phyloP scores from a whole-genome alignment of 1,139 yeast species.

The Yamadazyma mexicana region DNA sequence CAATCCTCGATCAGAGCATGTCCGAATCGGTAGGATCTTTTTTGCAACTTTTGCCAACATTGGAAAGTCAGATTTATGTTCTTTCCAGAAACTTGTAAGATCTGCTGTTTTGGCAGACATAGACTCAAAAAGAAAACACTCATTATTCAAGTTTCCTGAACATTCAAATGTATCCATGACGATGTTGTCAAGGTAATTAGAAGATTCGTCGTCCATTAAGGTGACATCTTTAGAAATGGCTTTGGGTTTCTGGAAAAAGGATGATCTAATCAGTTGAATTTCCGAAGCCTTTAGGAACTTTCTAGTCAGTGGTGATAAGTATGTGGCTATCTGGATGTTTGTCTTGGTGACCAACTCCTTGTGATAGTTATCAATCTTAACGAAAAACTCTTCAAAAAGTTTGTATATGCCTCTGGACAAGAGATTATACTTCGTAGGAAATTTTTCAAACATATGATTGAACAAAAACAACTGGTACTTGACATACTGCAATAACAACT shows the following conservation, averaged over 20 bases:
- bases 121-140: conserved; percentile 26
- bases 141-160: conserved; percentile 26
- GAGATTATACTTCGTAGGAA: conserved; percentile 11
- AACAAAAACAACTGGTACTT: conserved; percentile 14
- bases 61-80: conserved; percentile 17
- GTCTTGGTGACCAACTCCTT: conserved; percentile 14
- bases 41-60: conserved; percentile 17
- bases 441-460: conserved; percentile 13
- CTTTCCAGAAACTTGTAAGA: conserved; percentile 21
- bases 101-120: conserved; percentile 14
- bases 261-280: conserved; percentile 16
- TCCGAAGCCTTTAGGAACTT: conserved; percentile 23
- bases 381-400: conserved; percentile 10
- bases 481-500: conserved; percentile 10
- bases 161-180: conserved; percentile 29
- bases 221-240: conserved; percentile 2
- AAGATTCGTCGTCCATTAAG: conserved; percentile 12
- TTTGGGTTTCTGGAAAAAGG: conserved; percentile 1
- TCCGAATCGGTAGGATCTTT: conserved; percentile 19
- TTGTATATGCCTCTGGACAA: conserved; percentile 12
- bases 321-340: conserved; percentile 21
- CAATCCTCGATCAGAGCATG: conserved; percentile 17
- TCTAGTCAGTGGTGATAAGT: conserved; percentile 28
- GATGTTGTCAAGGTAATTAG: conserved; percentile 22
- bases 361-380: conserved; percentile 12